Conservation (phyloP, 192 early-diverging fungal species). For the Coemansia furcata region DNA sequence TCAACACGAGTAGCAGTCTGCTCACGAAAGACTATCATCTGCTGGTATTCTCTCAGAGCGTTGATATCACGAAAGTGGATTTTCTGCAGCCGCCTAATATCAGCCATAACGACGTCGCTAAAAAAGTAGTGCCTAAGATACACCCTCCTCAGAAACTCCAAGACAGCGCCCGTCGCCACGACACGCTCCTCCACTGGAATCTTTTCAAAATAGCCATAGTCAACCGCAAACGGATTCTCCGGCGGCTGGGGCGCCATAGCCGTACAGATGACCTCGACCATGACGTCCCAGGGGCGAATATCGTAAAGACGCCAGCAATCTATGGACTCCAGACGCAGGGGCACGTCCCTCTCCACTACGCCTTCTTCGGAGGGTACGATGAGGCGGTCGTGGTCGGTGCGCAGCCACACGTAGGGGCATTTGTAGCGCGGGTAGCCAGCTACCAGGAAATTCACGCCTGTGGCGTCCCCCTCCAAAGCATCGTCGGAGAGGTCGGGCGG, state of each 20-base stretch:
- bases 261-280: constrained; percentile 65
- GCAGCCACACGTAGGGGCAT: constrained; percentile 72
- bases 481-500: constrained; percentile 27
- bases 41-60: constrained; percentile 35
- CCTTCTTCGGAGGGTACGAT: constrained; percentile 28
- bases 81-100: constrained; percentile 41
- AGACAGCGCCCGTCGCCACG: constrained; percentile 64
- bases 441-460: constrained; percentile 60
- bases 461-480: constrained; percentile 42
- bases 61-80: constrained; percentile 45
- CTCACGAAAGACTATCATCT: constrained; percentile 18
- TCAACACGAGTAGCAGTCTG: neutral
- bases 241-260: constrained; percentile 57
- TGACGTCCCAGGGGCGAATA: constrained; percentile 62
- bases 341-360: constrained; percentile 60
- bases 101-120: constrained; percentile 44
- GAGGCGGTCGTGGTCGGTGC: constrained; percentile 60
- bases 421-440: constrained; percentile 70
- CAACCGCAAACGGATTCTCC: constrained; percentile 65
- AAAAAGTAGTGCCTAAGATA: constrained; percentile 56
- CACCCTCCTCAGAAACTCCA: constrained; percentile 63
- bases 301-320: constrained; percentile 65
- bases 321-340: constrained; percentile 63
- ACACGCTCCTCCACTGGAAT: constrained; percentile 65
- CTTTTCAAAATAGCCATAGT: constrained; percentile 59